Base-by-base conservation (phyloP, 2,329 filamentous ascomycete species). In the Xylariaceae sp. region DNA sequence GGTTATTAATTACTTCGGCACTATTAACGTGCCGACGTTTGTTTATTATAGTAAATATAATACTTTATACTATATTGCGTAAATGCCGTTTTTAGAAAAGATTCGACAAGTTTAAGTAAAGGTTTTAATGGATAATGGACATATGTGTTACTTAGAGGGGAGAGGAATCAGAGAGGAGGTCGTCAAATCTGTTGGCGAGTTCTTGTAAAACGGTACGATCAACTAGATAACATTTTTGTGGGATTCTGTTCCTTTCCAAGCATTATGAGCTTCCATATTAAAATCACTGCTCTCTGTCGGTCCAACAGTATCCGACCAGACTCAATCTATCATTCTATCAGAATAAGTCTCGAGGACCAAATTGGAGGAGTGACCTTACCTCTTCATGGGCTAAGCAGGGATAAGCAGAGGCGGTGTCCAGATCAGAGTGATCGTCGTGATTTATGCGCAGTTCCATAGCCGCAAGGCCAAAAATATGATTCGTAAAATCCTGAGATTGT, bases 121-220 rank as follows among this genome's bases (percentile, higher is more conserved):
- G 27, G 51, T 51, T 12, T 57, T 59, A 31, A 40, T 44, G 35
- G 41, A 38, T 39, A 53, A 48, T 11, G 49, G 57, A 35, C 58
- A 61, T 45, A 56, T 59, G 51, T 59, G 53, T 43, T 53, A 59
- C 50, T 44, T 56, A n/a, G n/a, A n/a, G n/a, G n/a, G n/a, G n/a
- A n/a, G n/a, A n/a, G n/a, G n/a, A n/a, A n/a, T n/a, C n/a, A n/a
- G n/a, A n/a, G n/a, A n/a, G n/a, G n/a, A n/a, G n/a, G n/a, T n/a
- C n/a, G n/a, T n/a, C n/a, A n/a, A n/a, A n/a, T n/a, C n/a, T n/a
- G n/a, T n/a, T n/a, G n/a, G n/a, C n/a, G n/a, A n/a, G n/a, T n/a
- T n/a, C n/a, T n/a, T n/a, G n/a, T n/a, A n/a, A n/a, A n/a, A n/a
- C n/a, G n/a, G n/a, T n/a, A n/a, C n/a, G n/a, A n/a, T n/a, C n/a